Evolutionary conservation across 2,329 filamentous ascomycete species (phyloP), one percentile per base, ranked within the genome.

Genomic region (Xylaria sp.): DNA sequence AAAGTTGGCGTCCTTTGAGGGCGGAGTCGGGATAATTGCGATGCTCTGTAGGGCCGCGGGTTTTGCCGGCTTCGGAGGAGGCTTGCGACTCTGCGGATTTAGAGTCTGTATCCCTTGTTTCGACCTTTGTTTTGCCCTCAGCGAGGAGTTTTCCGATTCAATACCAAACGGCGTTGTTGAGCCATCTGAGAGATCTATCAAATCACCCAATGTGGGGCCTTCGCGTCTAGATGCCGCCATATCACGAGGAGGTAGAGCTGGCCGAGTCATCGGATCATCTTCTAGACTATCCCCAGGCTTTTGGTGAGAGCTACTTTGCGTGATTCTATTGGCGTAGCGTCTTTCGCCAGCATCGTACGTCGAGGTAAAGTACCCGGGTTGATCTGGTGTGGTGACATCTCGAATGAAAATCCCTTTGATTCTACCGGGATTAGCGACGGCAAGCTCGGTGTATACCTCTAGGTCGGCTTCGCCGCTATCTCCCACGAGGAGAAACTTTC

Each of bases 391-490:
- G 0, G 95, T 99, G 21, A 99, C 92, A 75, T 99, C 95, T 57
- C 96, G 86, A 66, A 99, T 98, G 75, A 98, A 98, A 6, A 99
- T 87, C 0, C 88, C 95, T 29, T 93, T 80, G 2, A 99, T 88
- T 27, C 91, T 86, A 0, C 91, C 90, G 0, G 93, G 94, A 69
- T 98, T 89, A 2, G 91, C 87, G 33, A 94, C 72, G 0, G 90
- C 93, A n/a, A 97, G 85, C 65, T 99, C 95, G 0, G 93, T 97
- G 72, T 99, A 99, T 0, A 98, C 93, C 75, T 99, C 96, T 3
- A 99, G 81, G 76, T 99, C 96, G 7, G 94, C 95, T 77, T 99
- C 95, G 37, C 96, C 95, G 69, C 93, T 97, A 74, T 99, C 95
- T 8, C 95, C 95, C 9, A 98, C 90, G 2, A 99, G 83, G 2